phyloP scores from a whole-genome alignment of 805 yeast species.

The Dipodascus geniculatus region DNA sequence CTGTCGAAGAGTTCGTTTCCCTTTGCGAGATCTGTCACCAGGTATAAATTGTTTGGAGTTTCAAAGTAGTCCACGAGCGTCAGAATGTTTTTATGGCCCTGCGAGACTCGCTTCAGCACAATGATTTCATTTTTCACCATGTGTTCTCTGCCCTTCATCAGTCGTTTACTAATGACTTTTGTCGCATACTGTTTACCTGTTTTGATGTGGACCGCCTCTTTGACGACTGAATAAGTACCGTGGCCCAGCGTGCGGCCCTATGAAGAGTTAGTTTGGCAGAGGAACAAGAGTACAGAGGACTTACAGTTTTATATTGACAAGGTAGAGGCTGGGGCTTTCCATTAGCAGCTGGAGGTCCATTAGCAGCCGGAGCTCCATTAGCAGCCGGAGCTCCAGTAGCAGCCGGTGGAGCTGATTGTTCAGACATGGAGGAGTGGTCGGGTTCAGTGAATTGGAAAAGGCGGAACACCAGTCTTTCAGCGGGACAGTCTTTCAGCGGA shows the following conservation, averaged over 20 bases:
- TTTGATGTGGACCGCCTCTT: conserved; percentile 30
- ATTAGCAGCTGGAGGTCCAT: not conserved
- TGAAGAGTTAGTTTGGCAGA: not conserved
- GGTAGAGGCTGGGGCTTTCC: conserved; percentile 17
- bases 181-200: conserved; percentile 40
- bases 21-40: conserved; percentile 55
- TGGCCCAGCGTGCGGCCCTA: conserved; percentile 29
- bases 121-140: conserved; percentile 51
- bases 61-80: conserved; percentile 61
- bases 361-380: not conserved
- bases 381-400: not conserved
- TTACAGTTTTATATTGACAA: conserved; percentile 17
- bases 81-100: conserved; percentile 42
- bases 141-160: conserved; percentile 42
- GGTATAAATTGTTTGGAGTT: conserved; percentile 39
- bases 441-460: no score
- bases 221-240: conserved; percentile 33
- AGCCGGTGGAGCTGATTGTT: no score
- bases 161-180: conserved; percentile 38
- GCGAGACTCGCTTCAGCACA: conserved; percentile 39
- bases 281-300: not conserved
- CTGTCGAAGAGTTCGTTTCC: conserved; percentile 62
- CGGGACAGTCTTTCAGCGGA: no score
- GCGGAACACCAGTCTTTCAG: no score
- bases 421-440: no score